Evolutionary conservation across 768 basidiomycete species (phyloP).

Genomic region (Auricularia heimuer): DNA sequence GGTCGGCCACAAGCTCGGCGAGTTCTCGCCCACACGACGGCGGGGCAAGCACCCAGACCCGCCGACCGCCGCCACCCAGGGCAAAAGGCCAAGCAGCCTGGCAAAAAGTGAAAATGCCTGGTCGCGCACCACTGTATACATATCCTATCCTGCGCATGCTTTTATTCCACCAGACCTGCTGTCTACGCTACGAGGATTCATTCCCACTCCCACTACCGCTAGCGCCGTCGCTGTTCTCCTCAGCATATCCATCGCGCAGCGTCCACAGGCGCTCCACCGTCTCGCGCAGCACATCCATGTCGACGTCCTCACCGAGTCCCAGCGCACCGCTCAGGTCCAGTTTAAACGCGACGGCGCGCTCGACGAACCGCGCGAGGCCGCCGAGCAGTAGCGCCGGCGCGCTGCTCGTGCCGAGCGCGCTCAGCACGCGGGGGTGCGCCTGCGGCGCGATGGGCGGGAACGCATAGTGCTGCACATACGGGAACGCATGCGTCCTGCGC

Average conservation of each 20-base stretch:
- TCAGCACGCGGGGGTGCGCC: background rate
- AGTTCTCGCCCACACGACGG: conserved; percentile 76
- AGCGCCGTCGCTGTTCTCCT: background rate
- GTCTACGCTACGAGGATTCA: background rate
- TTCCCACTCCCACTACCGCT: too few relatives aligned
- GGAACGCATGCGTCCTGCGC: background rate
- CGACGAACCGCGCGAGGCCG: background rate
- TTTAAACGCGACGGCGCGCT: background rate
- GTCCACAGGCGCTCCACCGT: background rate
- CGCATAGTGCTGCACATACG: background rate
- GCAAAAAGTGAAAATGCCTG: background rate
- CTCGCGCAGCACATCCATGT: background rate
- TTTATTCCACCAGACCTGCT: background rate
- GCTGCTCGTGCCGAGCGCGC: background rate
- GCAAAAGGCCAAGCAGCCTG: background rate
- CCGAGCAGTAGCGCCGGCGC: background rate
- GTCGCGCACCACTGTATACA: background rate
- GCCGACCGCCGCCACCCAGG: background rate
- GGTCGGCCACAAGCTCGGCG: conserved; percentile 97
- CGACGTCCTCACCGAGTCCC: background rate
- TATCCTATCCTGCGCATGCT: background rate
- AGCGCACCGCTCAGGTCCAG: background rate
- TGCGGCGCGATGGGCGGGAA: background rate
- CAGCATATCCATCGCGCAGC: background rate
- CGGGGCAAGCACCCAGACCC: background rate